phyloP scores from a whole-genome alignment of 2,329 filamentous ascomycete genomes.

The Fusarium proliferatum region DNA sequence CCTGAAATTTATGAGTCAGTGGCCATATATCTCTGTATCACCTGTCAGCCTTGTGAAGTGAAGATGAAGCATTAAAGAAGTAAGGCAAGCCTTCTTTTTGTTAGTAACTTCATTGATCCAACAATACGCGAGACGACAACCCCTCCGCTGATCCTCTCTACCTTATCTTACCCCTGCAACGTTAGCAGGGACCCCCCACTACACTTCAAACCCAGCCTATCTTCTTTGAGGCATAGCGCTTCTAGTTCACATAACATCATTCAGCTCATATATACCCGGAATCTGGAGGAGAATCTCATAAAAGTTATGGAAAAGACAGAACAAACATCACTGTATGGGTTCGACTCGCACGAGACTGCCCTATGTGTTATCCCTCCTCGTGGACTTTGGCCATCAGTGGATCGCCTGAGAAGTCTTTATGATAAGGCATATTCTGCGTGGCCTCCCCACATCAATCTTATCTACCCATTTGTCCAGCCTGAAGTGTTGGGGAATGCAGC shows the following conservation, averaged over 20 bases:
- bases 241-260: background rate
- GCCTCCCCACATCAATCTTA: slow-evolving; percentile 74
- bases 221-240: background rate
- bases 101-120: background rate
- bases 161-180: background rate
- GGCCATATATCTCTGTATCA: background rate
- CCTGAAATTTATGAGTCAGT: slow-evolving; percentile 1
- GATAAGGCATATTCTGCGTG: slow-evolving; percentile 71
- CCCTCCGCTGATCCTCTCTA: background rate
- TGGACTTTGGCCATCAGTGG: slow-evolving; percentile 59
- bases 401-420: slow-evolving; percentile 69
- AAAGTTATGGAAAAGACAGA: slow-evolving; percentile 24
- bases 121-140: background rate
- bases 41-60: background rate
- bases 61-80: background rate
- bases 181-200: background rate
- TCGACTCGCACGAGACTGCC: slow-evolving; percentile 66
- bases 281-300: background rate
- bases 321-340: slow-evolving; percentile 1
- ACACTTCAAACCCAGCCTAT: background rate
- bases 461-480: slow-evolving; percentile 72
- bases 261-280: background rate
- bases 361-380: slow-evolving; percentile 68
- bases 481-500: slow-evolving; percentile 59
- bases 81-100: background rate